Evolutionary conservation across 805 yeast genomes (phyloP).

Genomic region (Scheffersomyces amazonensis): DNA sequence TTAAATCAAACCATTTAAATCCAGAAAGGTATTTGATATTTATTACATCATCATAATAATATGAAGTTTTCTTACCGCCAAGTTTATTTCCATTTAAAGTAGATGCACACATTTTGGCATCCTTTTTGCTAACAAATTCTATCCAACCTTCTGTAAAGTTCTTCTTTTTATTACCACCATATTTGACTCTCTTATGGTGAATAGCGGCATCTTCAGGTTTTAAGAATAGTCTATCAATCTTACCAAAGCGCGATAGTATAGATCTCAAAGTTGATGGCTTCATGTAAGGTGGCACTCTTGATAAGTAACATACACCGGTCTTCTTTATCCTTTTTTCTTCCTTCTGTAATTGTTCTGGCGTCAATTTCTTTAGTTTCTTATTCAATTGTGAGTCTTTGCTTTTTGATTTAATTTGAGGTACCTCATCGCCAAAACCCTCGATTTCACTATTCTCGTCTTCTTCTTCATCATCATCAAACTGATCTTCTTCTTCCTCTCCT

Average conservation of each 20-base stretch:
- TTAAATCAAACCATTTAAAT: slow-evolving; percentile 93
- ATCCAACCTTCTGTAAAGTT: slow-evolving; percentile 96
- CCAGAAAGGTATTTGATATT: slow-evolving; percentile 86
- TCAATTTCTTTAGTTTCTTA: slow-evolving; percentile 51
- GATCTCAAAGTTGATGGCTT: slow-evolving; percentile 89
- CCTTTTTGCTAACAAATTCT: slow-evolving; percentile 77
- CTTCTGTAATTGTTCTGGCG: slow-evolving; percentile 53
- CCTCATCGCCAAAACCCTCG: slow-evolving; percentile 5
- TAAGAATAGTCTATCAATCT: slow-evolving; percentile 79
- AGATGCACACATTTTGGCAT: slow-evolving; percentile 84
- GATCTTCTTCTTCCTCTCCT: slow-evolving; percentile 14
- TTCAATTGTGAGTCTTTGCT: slow-evolving; percentile 9
- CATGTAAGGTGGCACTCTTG: slow-evolving; percentile 95
- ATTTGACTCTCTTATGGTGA: slow-evolving; percentile 66
- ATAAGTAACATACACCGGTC: slow-evolving; percentile 91
- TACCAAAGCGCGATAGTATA: slow-evolving; percentile 77
- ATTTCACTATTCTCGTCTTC: slow-evolving; percentile 7
- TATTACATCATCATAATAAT: slow-evolving; percentile 90
- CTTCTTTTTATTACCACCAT: slow-evolving; percentile 89
- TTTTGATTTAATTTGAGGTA: no score
- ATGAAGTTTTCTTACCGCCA: slow-evolving; percentile 90
- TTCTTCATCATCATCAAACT: slow-evolving; percentile 12
- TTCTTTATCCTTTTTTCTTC: slow-evolving; percentile 55
- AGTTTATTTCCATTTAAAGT: slow-evolving; percentile 85
- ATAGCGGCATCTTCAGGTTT: slow-evolving; percentile 77